These are phyloP conservation scores for Asterophora parasitica DNA, from an alignment of 768 basidiomycete species.

Conservation along the genomic window DNA sequence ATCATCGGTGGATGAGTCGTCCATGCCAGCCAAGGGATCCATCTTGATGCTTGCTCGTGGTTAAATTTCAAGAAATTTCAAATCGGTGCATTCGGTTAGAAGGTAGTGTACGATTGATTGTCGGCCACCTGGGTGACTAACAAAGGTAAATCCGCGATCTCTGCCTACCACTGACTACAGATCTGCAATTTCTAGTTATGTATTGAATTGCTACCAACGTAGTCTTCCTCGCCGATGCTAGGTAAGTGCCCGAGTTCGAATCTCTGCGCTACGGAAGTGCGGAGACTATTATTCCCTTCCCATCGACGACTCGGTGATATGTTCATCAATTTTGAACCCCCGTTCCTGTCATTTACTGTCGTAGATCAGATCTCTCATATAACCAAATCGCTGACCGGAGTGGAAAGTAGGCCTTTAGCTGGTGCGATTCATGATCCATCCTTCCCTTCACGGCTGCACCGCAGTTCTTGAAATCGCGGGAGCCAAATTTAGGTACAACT, in stretches of 20 bases:
- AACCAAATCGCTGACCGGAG: not conserved
- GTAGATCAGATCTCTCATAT: constrained; percentile 5
- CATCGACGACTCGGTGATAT: not conserved
- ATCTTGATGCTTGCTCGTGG: constrained; percentile 21
- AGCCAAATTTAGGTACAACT: constrained; percentile 6
- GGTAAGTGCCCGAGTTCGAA: too few species aligned
- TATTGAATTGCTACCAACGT: not conserved
- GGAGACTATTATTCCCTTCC: too few species aligned
- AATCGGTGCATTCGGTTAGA: constrained; percentile 13
- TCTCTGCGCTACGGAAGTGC: too few species aligned
- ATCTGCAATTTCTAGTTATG: too few species aligned
- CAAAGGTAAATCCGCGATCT: constrained; percentile 9
- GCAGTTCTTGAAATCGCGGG: constrained; percentile 2
- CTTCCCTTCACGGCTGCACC: constrained; percentile 3
- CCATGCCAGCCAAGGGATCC: constrained; percentile 43
- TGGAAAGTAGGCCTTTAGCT: constrained; percentile 4
- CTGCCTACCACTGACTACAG: not conserved
- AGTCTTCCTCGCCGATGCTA: not conserved
- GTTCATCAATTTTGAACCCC: constrained; percentile 2
- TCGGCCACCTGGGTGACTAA: constrained; percentile 12
- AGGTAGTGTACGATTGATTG: constrained; percentile 15
- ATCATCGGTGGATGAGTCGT: constrained; percentile 50
- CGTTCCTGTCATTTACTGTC: constrained; percentile 5
- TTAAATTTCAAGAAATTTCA: constrained; percentile 12
- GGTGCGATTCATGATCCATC: constrained; percentile 6